Evolutionary conservation across 495 filamentous ascomycete genomes (phyloP).

Genomic region (Neurospora sublineolata): DNA sequence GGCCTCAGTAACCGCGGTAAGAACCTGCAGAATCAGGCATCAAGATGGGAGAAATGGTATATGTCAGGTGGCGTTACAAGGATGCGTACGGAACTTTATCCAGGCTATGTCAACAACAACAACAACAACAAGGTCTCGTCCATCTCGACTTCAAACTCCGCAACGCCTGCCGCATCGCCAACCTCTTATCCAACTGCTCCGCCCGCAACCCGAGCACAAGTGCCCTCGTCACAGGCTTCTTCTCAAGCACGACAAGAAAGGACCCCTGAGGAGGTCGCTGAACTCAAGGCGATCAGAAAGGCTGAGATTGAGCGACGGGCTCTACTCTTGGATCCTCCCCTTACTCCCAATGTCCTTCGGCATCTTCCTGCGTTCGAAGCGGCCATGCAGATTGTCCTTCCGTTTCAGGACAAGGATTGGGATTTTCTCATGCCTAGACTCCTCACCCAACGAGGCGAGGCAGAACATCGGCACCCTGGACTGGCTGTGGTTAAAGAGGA

Average conservation of each 20-base stretch:
- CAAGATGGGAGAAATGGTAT: constrained; percentile 64
- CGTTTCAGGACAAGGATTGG: constrained; percentile 56
- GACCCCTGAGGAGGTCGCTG: constrained; percentile 33
- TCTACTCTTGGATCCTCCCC: constrained; percentile 47
- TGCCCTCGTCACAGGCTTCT: neutral
- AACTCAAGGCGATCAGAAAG: constrained; percentile 47
- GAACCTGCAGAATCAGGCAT: constrained; percentile 41
- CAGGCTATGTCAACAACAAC: constrained; percentile 4
- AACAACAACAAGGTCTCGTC: neutral
- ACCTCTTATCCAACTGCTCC: neutral
- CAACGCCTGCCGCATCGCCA: neutral
- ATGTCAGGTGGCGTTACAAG: constrained; percentile 31
- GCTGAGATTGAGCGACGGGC: constrained; percentile 60
- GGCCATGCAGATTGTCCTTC: constrained; percentile 51
- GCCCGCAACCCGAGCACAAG: neutral
- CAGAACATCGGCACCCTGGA: constrained; percentile 43
- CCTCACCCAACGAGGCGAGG: constrained; percentile 47
- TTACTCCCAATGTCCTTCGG: constrained; percentile 44
- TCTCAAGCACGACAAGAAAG: constrained; percentile 21
- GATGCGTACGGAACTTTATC: constrained; percentile 25
- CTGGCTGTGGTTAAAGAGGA: constrained; percentile 22
- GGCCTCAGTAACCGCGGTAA: constrained; percentile 52
- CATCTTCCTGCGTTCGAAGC: constrained; percentile 61
- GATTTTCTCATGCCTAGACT: constrained; percentile 51
- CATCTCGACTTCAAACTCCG: neutral